Percentiles rank a stretch among this genome's conserved stretches.
Conservation (phyloP, 139 green algal genomes). For the Coelastrella sp. region DNA sequence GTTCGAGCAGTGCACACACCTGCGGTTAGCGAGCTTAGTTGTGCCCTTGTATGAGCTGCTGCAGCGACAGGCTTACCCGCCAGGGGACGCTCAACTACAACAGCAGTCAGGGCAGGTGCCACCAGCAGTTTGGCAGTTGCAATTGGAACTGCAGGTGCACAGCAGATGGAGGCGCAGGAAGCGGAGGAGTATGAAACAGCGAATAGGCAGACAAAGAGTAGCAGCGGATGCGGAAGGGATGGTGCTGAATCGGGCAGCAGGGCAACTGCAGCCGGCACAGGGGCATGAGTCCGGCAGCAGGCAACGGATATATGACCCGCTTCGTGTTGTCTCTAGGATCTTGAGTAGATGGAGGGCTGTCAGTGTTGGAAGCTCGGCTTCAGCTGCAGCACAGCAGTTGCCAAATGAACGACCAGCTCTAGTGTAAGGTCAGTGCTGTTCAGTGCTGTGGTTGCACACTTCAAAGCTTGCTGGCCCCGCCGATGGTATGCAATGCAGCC, state of each 20-base stretch:
- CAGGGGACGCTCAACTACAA: not conserved
- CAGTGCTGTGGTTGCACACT: no score
- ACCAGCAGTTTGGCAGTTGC: conserved; percentile 12
- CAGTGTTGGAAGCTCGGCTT: not conserved
- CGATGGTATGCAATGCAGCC: no score
- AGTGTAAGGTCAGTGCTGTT: not conserved
- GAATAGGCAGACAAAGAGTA: not conserved
- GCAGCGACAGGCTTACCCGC: not conserved
- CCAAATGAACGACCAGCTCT: not conserved
- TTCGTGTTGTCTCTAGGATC: not conserved
- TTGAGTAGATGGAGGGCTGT: not conserved
- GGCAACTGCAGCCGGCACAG: not conserved
- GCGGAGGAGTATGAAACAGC: not conserved
- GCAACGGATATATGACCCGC: not conserved
- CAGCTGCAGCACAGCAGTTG: not conserved
- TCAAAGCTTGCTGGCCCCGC: no score
- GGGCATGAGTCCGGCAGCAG: not conserved
- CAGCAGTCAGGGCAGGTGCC: conserved; percentile 2
- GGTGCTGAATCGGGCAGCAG: not conserved
- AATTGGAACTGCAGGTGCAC: conserved; percentile 1
- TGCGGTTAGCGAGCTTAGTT: not conserved
- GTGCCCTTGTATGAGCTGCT: not conserved
- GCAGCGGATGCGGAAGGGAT: not conserved
- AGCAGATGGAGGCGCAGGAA: not conserved
- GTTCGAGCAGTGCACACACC: not conserved